phyloP scores from a whole-genome alignment of 345 rosid species.

The Populus simonii region DNA sequence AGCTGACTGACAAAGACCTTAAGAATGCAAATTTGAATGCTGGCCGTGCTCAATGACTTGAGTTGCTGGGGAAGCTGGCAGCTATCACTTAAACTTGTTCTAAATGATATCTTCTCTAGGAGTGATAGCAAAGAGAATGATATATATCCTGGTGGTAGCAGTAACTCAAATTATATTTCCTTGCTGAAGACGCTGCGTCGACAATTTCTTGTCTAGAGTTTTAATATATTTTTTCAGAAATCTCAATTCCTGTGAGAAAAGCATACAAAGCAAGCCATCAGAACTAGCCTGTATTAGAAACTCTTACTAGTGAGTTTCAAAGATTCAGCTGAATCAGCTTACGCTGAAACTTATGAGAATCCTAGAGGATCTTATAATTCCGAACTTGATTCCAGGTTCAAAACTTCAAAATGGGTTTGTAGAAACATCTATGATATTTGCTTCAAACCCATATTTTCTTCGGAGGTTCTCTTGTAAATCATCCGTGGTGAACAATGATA shows the following conservation, averaged over 20 bases:
- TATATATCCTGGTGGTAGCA: neutral
- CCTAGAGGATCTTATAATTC: neutral
- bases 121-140: neutral
- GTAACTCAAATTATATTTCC: neutral
- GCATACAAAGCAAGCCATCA: neutral
- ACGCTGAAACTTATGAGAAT: neutral
- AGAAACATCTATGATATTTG: neutral
- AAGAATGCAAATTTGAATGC: neutral
- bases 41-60: neutral
- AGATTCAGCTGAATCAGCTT: neutral
- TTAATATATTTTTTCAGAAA: too few relatives aligned
- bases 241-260: neutral
- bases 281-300: neutral
- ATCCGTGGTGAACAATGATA: neutral
- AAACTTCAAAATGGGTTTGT: neutral
- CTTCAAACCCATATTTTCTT: neutral
- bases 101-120: neutral
- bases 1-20: neutral
- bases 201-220: too few relatives aligned
- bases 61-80: neutral
- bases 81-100: neutral
- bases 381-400: neutral
- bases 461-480: neutral
- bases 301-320: neutral
- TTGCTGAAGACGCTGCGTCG: too few relatives aligned